Conservation (phyloP, 1,139 yeast genomes). For the Blastobotrys capitulatus region DNA sequence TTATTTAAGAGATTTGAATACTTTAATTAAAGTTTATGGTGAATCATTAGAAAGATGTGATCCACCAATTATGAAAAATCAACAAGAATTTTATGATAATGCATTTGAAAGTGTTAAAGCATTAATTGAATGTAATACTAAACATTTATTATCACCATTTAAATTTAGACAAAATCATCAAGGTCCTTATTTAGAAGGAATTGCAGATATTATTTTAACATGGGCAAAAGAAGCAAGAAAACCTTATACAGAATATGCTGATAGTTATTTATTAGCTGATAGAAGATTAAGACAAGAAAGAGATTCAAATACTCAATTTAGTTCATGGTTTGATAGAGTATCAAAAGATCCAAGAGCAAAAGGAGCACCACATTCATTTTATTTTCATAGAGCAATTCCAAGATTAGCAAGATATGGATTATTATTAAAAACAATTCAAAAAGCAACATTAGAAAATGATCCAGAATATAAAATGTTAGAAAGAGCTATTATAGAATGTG, state of each 20-base stretch:
- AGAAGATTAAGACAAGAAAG: constrained; percentile 33
- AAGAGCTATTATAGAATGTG: constrained; percentile 49
- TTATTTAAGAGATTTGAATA: constrained; percentile 63
- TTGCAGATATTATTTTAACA: constrained; percentile 57
- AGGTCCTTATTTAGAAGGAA: constrained; percentile 62
- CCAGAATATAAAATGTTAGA: constrained; percentile 52
- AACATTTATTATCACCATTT: constrained; percentile 52
- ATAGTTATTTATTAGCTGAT: constrained; percentile 33
- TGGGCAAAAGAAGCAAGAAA: constrained; percentile 62
- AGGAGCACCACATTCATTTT: constrained; percentile 54
- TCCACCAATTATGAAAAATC: constrained; percentile 42
- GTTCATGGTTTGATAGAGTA: constrained; percentile 43
- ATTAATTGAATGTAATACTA: constrained; percentile 55
- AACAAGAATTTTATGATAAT: constrained; percentile 52
- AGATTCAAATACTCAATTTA: constrained; percentile 45
- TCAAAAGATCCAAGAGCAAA: constrained; percentile 42
- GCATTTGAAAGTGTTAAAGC: constrained; percentile 59
- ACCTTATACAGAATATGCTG: constrained; percentile 56
- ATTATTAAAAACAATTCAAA: constrained; percentile 54
- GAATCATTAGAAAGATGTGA: constrained; percentile 37
- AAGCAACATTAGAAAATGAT: constrained; percentile 46
- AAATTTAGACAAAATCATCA: constrained; percentile 45
- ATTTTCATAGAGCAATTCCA: constrained; percentile 71
- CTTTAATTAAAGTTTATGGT: constrained; percentile 57
- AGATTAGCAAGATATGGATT: constrained; percentile 67